A percentile compares a stretch with the other conserved stretches of the same genome.
Evolutionary conservation across 2,329 filamentous ascomycete genomes (phyloP).

Genomic region (Aureobasidium sp.): DNA sequence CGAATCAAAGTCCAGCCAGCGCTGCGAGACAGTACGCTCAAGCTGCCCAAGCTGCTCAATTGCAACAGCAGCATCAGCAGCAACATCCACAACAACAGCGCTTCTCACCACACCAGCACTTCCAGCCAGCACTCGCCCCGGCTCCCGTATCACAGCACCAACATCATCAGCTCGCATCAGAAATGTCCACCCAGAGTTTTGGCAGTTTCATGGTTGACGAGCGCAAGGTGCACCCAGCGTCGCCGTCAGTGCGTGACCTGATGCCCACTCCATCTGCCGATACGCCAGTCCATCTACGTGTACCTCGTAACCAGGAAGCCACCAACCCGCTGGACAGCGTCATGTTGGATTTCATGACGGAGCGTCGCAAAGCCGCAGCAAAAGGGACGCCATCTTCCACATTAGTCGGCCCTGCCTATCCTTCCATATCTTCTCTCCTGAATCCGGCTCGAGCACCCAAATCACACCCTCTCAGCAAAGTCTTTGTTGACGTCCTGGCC

Average conservation of each 20-base stretch:
- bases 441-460: slow-evolving; percentile 53
- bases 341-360: slow-evolving; percentile 68
- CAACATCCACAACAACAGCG: slow-evolving; percentile 1
- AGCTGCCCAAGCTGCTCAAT: slow-evolving; percentile 4
- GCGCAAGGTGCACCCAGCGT: slow-evolving; percentile 21
- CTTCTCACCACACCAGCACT: neutral
- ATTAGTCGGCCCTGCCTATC: slow-evolving; percentile 68
- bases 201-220: neutral
- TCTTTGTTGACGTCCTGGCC: slow-evolving; percentile 75
- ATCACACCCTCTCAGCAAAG: slow-evolving; percentile 70
- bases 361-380: slow-evolving; percentile 56
- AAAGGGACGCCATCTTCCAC: slow-evolving; percentile 56
- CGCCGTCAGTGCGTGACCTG: slow-evolving; percentile 14
- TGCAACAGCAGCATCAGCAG: neutral
- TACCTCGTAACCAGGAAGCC: slow-evolving; percentile 49
- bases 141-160: neutral
- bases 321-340: slow-evolving; percentile 72
- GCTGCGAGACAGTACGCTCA: slow-evolving; percentile 9
- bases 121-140: neutral
- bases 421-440: slow-evolving; percentile 68
- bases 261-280: slow-evolving; percentile 20
- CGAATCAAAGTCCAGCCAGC: neutral
- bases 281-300: slow-evolving; percentile 25
- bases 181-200: neutral
- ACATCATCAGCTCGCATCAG: neutral